Percentiles rank a stretch among this genome's conserved stretches.
These are phyloP conservation scores for Mortierella hygrophila DNA, from an alignment of 192 early-diverging fungal genomes.

Conservation along the genomic window DNA sequence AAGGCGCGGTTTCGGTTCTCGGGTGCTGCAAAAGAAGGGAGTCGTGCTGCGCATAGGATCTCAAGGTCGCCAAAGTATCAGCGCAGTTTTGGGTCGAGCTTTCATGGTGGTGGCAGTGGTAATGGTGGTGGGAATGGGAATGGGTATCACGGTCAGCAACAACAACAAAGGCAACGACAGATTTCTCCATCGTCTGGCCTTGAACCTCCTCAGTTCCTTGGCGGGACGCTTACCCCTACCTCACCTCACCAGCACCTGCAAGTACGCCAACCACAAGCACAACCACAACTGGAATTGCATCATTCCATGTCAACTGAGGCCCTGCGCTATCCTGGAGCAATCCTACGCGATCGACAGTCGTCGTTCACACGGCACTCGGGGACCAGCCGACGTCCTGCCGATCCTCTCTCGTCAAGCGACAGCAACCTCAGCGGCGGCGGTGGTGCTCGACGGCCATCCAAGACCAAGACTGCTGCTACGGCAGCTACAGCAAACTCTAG, in stretches of 20 bases:
- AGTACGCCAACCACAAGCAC: not conserved
- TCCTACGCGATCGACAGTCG: not conserved
- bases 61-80: not conserved
- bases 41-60: constrained; percentile 16
- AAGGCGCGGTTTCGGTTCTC: constrained; percentile 39
- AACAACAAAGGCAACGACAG: not conserved
- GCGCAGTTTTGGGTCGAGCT: not conserved
- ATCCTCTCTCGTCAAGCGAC: not conserved
- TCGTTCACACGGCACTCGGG: not conserved
- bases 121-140: no score
- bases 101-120: not conserved
- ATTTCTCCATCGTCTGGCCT: not conserved
- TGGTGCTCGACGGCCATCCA: not conserved
- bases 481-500: not conserved
- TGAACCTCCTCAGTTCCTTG: not conserved
- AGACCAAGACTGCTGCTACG: not conserved
- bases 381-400: not conserved
- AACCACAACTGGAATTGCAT: not conserved
- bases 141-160: not conserved
- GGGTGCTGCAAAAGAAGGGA: constrained; percentile 31
- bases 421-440: no score
- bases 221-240: not conserved
- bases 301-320: not conserved
- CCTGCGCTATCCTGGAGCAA: not conserved
- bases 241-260: not conserved